These are phyloP conservation scores for Endothia cerciana DNA, from an alignment of 2,329 filamentous ascomycete species.

Conservation along the genomic window DNA sequence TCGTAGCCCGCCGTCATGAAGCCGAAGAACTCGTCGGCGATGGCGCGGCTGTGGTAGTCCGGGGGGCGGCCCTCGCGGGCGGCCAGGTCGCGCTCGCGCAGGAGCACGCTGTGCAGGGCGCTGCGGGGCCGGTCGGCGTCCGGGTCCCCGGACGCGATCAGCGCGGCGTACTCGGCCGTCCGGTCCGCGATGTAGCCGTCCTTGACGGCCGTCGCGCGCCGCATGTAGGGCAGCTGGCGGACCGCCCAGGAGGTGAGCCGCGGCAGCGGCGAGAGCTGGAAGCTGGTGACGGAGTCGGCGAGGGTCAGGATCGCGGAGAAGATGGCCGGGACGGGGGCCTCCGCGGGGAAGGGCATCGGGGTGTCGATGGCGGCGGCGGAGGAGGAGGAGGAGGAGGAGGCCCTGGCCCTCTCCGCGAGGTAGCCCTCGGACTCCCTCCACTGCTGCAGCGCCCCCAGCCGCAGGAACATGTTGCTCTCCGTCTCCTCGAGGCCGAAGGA, in stretches of 20 bases:
- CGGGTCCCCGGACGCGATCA: constrained; percentile 31
- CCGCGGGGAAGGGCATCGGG: constrained; percentile 34
- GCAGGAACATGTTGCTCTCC: constrained; percentile 34
- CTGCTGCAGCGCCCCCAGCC: constrained; percentile 31
- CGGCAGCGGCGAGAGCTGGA: constrained; percentile 37
- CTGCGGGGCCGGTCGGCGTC: constrained; percentile 35
- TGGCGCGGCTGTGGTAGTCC: constrained; percentile 32
- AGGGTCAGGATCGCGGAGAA: constrained; percentile 37
- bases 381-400: neutral
- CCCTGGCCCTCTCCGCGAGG: neutral
- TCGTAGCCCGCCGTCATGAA: constrained; percentile 41
- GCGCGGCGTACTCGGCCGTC: constrained; percentile 31
- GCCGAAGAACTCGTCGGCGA: constrained; percentile 38
- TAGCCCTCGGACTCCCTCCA: constrained; percentile 10
- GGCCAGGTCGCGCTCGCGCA: constrained; percentile 38
- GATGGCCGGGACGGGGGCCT: constrained; percentile 31
- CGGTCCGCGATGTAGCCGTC: constrained; percentile 36
- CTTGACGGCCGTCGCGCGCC: constrained; percentile 37
- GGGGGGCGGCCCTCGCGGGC: constrained; percentile 35
- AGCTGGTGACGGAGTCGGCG: constrained; percentile 35
- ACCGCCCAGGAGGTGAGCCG: constrained; percentile 37
- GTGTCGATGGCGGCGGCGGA: constrained; percentile 23
- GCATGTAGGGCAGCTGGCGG: constrained; percentile 36
- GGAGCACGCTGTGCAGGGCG: constrained; percentile 40
- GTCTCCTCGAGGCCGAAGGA: constrained; percentile 36